Conservation (phyloP, 73 alveolate genomes). For the Tetrahymena elliotti region DNA sequence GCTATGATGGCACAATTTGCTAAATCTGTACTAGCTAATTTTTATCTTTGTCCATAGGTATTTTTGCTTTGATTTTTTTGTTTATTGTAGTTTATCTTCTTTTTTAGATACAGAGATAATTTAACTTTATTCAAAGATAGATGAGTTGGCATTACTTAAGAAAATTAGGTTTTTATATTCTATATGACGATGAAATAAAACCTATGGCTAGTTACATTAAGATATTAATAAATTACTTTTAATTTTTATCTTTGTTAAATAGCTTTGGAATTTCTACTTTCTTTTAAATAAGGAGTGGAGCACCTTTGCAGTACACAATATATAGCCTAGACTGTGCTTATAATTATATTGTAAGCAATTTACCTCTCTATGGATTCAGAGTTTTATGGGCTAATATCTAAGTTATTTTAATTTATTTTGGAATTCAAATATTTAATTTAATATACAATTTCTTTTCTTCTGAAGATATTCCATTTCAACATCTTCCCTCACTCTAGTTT, state of each 20-base stretch:
- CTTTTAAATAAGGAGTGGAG: neutral
- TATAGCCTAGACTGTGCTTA: neutral
- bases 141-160: neutral
- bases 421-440: neutral
- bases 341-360: neutral
- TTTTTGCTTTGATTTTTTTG: neutral
- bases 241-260: neutral
- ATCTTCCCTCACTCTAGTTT: neutral
- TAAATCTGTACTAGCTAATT: neutral
- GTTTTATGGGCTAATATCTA: neutral
- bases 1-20: neutral
- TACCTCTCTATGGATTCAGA: neutral
- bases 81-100: neutral
- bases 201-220: neutral
- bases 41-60: neutral
- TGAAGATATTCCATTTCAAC: neutral
- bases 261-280: neutral
- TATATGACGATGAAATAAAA: neutral
- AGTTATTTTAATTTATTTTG: neutral
- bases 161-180: neutral
- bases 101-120: neutral
- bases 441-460: neutral
- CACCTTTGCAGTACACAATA: neutral
- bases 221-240: neutral
- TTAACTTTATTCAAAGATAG: neutral